Evolutionary conservation across 2,329 filamentous ascomycete genomes (phyloP).

Genomic region (Stagonosporopsis vannaccii): DNA sequence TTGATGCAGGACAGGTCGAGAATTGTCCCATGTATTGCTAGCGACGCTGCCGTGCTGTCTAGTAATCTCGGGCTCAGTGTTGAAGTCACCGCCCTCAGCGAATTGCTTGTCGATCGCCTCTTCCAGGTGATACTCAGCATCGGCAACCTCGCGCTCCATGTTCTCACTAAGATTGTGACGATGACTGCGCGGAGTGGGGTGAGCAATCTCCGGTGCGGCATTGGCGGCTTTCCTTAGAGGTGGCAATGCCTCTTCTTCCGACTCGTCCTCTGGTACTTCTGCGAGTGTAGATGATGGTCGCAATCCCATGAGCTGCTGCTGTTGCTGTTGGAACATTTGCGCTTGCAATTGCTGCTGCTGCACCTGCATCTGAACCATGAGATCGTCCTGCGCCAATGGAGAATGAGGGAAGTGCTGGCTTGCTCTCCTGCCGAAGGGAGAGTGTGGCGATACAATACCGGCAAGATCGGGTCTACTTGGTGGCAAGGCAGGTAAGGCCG

Average conservation of each 20-base stretch:
- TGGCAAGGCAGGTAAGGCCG: conserved; percentile 47
- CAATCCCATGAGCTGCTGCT: conserved; percentile 57
- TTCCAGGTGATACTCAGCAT: conserved; percentile 84
- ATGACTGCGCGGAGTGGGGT: conserved; percentile 67
- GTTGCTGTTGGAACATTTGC: conserved; percentile 52
- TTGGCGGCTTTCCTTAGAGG: conserved; percentile 49
- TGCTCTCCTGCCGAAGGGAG: conserved; percentile 65
- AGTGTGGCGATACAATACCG: conserved; percentile 57
- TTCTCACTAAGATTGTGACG: conserved; percentile 78
- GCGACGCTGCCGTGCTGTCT: conserved; percentile 36
- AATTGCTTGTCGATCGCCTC: conserved; percentile 80
- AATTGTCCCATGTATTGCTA: conserved; percentile 44
- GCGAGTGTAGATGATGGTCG: conserved; percentile 63
- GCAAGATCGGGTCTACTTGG: conserved; percentile 48
- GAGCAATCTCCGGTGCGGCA: conserved; percentile 61
- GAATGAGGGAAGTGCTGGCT: conserved; percentile 53
- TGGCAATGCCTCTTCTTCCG: conserved; percentile 60
- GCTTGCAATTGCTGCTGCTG: conserved; percentile 62
- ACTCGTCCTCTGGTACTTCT: conserved; percentile 77
- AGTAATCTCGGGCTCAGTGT: conserved; percentile 58
- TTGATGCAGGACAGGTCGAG: conserved; percentile 66
- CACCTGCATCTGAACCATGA: conserved; percentile 56
- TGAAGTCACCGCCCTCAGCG: conserved; percentile 75
- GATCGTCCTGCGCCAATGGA: conserved; percentile 48
- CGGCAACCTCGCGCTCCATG: conserved; percentile 83